Evolutionary conservation across 2,329 filamentous ascomycete species (phyloP).

Genomic region (Rachicladosporium sp.): DNA sequence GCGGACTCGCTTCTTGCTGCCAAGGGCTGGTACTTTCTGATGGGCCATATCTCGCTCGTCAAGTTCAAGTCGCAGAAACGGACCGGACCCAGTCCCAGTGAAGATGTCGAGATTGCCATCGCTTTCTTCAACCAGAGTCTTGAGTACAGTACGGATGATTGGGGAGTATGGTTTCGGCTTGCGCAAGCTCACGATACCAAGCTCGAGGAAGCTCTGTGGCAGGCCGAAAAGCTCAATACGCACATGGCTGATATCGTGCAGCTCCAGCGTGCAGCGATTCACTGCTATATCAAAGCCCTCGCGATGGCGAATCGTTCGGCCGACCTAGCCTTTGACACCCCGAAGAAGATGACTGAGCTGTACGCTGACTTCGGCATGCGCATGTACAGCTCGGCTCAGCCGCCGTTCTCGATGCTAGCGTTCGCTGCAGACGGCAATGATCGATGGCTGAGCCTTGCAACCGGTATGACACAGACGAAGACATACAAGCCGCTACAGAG

Average conservation of each 20-base stretch:
- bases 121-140: conserved; percentile 71
- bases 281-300: conserved; percentile 61
- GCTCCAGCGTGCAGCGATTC: conserved; percentile 67
- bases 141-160: conserved; percentile 67
- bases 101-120: conserved; percentile 71
- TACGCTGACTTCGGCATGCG: conserved; percentile 57
- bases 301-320: conserved; percentile 47
- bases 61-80: conserved; percentile 75
- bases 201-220: conserved; percentile 81
- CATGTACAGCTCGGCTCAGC: conserved; percentile 55
- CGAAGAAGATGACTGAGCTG: conserved; percentile 49
- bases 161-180: conserved; percentile 84
- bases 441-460: conserved; percentile 43
- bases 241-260: conserved; percentile 61
- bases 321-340: conserved; percentile 41
- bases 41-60: conserved; percentile 76
- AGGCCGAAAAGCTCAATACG: conserved; percentile 82
- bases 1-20: conserved; percentile 60
- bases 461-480: conserved; percentile 42
- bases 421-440: conserved; percentile 51
- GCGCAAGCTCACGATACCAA: conserved; percentile 82
- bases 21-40: conserved; percentile 83
- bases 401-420: conserved; percentile 55
- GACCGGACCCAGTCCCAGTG: conserved; percentile 59
- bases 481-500: conserved; percentile 46